Percentiles rank a stretch among this genome's conserved stretches.
Evolutionary conservation across 2,329 filamentous ascomycete species (phyloP).

Genomic region (Aspergillus sp.): DNA sequence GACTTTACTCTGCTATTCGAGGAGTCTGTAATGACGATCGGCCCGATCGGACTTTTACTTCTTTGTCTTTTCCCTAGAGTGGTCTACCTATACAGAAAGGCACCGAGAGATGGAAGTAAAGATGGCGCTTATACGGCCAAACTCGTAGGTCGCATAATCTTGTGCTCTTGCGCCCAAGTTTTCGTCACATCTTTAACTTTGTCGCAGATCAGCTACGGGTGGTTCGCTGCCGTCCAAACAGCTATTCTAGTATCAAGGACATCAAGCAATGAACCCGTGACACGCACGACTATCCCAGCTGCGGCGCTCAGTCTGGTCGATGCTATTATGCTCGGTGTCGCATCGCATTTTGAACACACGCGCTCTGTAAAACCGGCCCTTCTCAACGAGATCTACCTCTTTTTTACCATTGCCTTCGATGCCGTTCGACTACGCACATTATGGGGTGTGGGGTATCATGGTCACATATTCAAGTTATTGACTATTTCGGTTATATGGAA

Average conservation of each 20-base stretch:
- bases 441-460: not conserved
- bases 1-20: not conserved
- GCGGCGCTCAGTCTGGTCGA: not conserved
- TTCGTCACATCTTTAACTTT: not conserved
- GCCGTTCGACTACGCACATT: not conserved
- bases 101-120: not conserved
- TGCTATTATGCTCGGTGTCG: not conserved
- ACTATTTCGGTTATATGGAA: not conserved
- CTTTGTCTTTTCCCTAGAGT: not conserved
- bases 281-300: not conserved
- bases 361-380: not conserved
- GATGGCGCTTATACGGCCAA: not conserved
- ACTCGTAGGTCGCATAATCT: not conserved
- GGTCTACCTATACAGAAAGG: not conserved
- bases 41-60: not conserved
- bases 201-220: not conserved
- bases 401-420: not conserved
- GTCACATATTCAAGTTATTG: not conserved
- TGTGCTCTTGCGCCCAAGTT: too few relatives aligned
- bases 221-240: not conserved
- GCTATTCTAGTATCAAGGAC: not conserved
- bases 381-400: not conserved
- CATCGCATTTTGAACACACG: not conserved
- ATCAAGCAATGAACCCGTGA: not conserved
- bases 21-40: slow-evolving; percentile 2